Base-by-base conservation (phyloP, 129 eudicot species). In the Flaveria bidentis region DNA sequence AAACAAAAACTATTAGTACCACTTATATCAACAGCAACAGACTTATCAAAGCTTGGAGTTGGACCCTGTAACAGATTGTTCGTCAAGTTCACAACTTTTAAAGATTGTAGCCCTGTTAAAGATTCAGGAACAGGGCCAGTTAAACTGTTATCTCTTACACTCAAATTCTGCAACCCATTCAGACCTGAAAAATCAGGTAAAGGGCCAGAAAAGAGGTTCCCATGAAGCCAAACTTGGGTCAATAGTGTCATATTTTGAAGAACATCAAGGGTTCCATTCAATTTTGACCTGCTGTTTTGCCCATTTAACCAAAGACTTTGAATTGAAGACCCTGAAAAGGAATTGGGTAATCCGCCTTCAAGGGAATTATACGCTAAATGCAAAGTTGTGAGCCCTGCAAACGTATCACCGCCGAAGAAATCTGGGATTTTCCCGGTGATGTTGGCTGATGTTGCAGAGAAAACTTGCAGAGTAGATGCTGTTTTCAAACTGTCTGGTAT, bases 241-340 rank as follows among this genome's bases (percentile, higher is more conserved):
- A 93, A 79, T 3, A 74, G 76, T 0, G 91, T 93, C 97, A 90
- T 90, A 57, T 87, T 93, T n/a, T 72, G 86, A 13, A 93, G 10
- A n/a, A 90, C 88, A 74, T 69, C 87, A 65, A 90, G 76, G 0
- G 80, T 75, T 11, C 98, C 98, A 78, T 83, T 85, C 12, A 93
- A 55, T 50, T 67, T 83, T 17, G 78, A 74, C 57, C 25, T 16
- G 41, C 89, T 75, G 66, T 14, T 74, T 78, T 90, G 97, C 49
- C 97, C 97, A 79, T 93, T 93, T 41, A 93, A 79, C 98, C 97
- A 90, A 30, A 93, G 77, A 22, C 79, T 58, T 76, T 88, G 89
- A 2, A 92, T 82, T 0, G 78, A 71, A 36, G 92, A 86, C 26
- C 88, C 91, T 16, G 89, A 56, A 36, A 92, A 88, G 17, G 86